These are phyloP conservation scores for Lathyrus sativus DNA, from an alignment of 306 rosid species.

Conservation along the genomic window DNA sequence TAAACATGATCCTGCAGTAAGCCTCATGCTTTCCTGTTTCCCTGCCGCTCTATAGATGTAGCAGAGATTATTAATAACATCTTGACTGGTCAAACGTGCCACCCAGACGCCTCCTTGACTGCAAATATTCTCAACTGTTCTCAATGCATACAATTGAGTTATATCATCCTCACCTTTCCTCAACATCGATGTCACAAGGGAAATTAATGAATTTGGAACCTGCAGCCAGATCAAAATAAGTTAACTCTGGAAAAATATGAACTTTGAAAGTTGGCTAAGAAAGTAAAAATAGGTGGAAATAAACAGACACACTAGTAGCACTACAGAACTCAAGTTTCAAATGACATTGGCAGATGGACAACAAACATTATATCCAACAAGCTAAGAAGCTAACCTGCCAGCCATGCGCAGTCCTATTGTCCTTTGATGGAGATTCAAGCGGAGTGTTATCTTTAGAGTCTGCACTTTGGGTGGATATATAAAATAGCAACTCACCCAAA, in stretches of 20 bases:
- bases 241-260: slow-evolving; percentile 18
- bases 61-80: slow-evolving; percentile 75
- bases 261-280: slow-evolving; percentile 12
- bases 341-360: slow-evolving; percentile 28
- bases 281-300: not conserved
- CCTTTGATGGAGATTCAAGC: slow-evolving; percentile 82
- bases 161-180: slow-evolving; percentile 96
- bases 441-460: slow-evolving; percentile 64
- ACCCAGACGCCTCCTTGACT: slow-evolving; percentile 94
- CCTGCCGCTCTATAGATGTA: slow-evolving; percentile 87
- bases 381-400: slow-evolving; percentile 83
- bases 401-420: slow-evolving; percentile 54
- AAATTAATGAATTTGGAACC: slow-evolving; percentile 85
- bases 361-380: slow-evolving; percentile 27
- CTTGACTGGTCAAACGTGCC: slow-evolving; percentile 82
- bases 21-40: slow-evolving; percentile 92
- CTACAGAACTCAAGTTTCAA: slow-evolving; percentile 35
- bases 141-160: slow-evolving; percentile 89
- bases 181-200: slow-evolving; percentile 76
- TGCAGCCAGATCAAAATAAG: slow-evolving; percentile 41
- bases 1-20: slow-evolving; percentile 96
- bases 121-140: slow-evolving; percentile 87
- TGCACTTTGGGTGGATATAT: slow-evolving; percentile 85
- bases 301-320: not conserved
- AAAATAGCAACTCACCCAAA: slow-evolving; percentile 89